Evolutionary conservation across 208 protist species (phyloP).

Genomic region (Leishmania mexicana): DNA sequence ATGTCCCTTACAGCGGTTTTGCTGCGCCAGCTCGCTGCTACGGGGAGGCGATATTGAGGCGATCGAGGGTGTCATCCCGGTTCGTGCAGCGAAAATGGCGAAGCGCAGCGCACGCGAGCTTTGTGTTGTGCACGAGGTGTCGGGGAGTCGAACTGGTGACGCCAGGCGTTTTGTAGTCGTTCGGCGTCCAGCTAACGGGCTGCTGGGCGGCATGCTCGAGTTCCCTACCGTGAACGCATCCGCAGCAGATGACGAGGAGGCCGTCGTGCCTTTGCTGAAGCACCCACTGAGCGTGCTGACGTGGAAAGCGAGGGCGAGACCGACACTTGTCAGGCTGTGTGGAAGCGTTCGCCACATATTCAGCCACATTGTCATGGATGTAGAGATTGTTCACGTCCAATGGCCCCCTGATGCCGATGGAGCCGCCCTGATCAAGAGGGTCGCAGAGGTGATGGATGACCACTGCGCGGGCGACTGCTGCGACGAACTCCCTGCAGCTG

Average conservation of each 20-base stretch:
- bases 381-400: conserved; percentile 57
- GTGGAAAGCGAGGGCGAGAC: neutral
- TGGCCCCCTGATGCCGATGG: conserved; percentile 28
- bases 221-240: conserved; percentile 50
- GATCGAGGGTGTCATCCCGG: conserved; percentile 83
- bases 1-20: conserved; percentile 71
- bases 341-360: conserved; percentile 78
- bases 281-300: conserved; percentile 13
- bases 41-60: conserved; percentile 45
- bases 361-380: conserved; percentile 84
- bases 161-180: conserved; percentile 61
- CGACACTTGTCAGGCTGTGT: conserved; percentile 3
- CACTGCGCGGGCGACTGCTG: neutral
- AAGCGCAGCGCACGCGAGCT: conserved; percentile 65
- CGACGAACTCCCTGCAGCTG: conserved; percentile 1
- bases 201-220: conserved; percentile 89
- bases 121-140: conserved; percentile 76
- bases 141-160: neutral
- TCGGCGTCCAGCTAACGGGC: conserved; percentile 49
- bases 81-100: conserved; percentile 38
- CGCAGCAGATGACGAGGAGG: conserved; percentile 1
- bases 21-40: conserved; percentile 46
- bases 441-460: conserved; percentile 20
- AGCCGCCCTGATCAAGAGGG: conserved; percentile 12
- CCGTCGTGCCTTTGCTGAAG: neutral